Evolutionary conservation across 331 rosid species (phyloP).

Genomic region (Quercus lobata): DNA sequence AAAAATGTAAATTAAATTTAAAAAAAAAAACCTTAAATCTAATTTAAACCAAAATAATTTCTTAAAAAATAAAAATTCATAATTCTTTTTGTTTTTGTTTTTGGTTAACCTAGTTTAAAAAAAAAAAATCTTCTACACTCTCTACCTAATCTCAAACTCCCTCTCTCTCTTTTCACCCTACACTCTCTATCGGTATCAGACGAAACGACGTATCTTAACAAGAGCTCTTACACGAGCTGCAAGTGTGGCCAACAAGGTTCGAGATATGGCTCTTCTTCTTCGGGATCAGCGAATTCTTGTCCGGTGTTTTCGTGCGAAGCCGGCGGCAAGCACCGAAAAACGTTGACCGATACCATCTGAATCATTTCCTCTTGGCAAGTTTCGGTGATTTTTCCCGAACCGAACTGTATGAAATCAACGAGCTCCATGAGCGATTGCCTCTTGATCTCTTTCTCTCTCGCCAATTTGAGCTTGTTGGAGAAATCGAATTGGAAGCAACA

Average conservation of each 20-base stretch:
- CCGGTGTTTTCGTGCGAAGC: conserved; percentile 86
- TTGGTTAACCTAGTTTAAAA: no score
- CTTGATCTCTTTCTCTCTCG: conserved; percentile 89
- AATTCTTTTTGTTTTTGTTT: no score
- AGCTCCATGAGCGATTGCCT: conserved; percentile 77
- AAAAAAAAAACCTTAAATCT: no score
- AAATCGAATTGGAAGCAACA: conserved; percentile 75
- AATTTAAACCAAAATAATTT: no score
- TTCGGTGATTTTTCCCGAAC: conserved; percentile 83
- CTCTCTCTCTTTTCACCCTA: no score
- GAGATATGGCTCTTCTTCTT: conserved; percentile 84
- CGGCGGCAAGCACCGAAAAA: conserved; percentile 91
- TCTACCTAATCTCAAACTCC: no score
- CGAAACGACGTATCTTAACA: conserved; percentile 85
- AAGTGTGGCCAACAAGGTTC: conserved; percentile 93
- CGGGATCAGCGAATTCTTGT: conserved; percentile 67
- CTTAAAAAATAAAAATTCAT: no score
- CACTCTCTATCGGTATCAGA: conserved; percentile 72
- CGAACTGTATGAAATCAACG: conserved; percentile 88
- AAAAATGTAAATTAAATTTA: no score
- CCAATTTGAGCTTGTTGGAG: conserved; percentile 64
- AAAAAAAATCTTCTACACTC: no score
- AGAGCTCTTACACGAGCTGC: conserved; percentile 92
- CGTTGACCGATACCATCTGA: conserved; percentile 72
- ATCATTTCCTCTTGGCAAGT: conserved; percentile 94